Conservation (phyloP, 225 moss, liverwort and hornwort genomes). For the Pseudoscleropodium purum region DNA sequence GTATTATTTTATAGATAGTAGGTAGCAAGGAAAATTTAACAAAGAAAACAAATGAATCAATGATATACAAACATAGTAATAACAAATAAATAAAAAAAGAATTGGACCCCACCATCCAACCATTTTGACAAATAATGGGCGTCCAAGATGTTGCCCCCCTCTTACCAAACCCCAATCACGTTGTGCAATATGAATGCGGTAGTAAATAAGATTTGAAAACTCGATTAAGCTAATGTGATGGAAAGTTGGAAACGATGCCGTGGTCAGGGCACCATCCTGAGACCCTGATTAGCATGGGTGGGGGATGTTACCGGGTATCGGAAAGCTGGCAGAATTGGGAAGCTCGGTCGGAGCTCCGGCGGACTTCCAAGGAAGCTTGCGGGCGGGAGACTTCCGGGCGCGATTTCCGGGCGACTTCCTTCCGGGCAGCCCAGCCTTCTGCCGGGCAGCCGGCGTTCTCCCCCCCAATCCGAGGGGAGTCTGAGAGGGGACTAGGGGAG, state of each 20-base stretch:
- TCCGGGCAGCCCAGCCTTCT: neutral
- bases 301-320: neutral
- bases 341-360: neutral
- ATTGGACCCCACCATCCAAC: rapidly evolving
- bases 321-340: neutral
- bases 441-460: neutral
- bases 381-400: neutral
- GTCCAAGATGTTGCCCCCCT: no score
- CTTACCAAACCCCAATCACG: no score
- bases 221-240: no score
- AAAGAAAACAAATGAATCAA: neutral
- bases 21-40: neutral
- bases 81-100: neutral
- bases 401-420: neutral
- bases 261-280: neutral
- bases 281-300: neutral
- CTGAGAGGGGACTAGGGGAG: neutral
- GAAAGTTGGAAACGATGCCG: no score
- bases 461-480: neutral
- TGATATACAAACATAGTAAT: neutral
- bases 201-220: no score
- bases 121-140: no score
- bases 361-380: neutral
- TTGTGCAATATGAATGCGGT: no score
- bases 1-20: neutral